Conservation (phyloP, 306 rosid species). For the Vicia faba region DNA sequence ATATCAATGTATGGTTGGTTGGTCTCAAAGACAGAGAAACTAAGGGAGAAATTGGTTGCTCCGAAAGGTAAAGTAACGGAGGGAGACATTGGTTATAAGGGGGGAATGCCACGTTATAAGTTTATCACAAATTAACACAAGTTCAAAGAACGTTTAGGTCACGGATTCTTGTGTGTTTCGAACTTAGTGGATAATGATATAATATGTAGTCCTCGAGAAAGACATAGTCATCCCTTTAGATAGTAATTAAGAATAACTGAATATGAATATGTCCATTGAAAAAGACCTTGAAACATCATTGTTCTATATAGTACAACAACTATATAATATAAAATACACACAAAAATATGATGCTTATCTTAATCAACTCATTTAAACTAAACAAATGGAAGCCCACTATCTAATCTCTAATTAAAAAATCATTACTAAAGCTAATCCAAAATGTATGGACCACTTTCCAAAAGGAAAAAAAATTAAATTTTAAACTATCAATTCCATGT, state of each 20-base stretch:
- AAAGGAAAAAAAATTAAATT: slow-evolving; percentile 7
- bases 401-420: slow-evolving; percentile 41
- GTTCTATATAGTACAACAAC: slow-evolving; percentile 33
- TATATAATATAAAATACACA: slow-evolving; percentile 19
- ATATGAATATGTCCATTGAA: slow-evolving; percentile 31
- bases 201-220: slow-evolving; percentile 47
- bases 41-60: too few relatives aligned
- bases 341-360: slow-evolving; percentile 48
- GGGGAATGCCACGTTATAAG: not conserved
- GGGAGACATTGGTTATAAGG: too few relatives aligned
- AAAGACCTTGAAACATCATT: slow-evolving; percentile 29
- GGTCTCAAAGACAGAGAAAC: too few relatives aligned
- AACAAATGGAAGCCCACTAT: slow-evolving; percentile 62
- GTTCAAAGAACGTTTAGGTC: slow-evolving; percentile 46
- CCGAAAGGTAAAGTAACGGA: too few relatives aligned
- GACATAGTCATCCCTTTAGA: slow-evolving; percentile 55
- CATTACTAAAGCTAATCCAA: slow-evolving; percentile 56
- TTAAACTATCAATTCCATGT: slow-evolving; percentile 55
- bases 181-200: slow-evolving; percentile 45
- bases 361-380: slow-evolving; percentile 46
- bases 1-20: too few relatives aligned
- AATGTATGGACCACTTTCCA: slow-evolving; percentile 63
- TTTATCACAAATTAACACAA: slow-evolving; percentile 34
- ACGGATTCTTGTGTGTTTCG: slow-evolving; percentile 38
- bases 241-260: slow-evolving; percentile 35